These are phyloP conservation scores for Colletotrichum sp. DNA, from an alignment of 2,329 filamentous ascomycete species.

Conservation along the genomic window DNA sequence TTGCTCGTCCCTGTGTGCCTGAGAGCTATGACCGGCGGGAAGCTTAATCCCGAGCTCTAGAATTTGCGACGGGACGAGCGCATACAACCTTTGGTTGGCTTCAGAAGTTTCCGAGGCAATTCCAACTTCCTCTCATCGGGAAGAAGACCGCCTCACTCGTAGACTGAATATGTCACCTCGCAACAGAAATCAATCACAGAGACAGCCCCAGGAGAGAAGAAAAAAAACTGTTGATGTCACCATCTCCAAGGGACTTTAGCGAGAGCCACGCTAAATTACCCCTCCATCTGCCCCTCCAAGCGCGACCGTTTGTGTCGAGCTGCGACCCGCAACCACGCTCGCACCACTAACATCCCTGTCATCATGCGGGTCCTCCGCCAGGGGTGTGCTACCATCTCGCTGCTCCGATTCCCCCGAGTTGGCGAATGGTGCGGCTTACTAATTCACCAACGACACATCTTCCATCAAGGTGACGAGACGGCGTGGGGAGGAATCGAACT, in stretches of 20 bases:
- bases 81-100: not conserved
- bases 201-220: not conserved
- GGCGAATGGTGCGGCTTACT: conserved; percentile 9
- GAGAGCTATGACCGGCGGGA: conserved; percentile 12
- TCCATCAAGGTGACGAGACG: conserved; percentile 5
- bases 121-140: not conserved
- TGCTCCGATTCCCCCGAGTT: conserved; percentile 17
- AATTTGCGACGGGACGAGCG: not conserved
- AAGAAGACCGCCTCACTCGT: not conserved
- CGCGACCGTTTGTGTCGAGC: not conserved
- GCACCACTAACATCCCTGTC: conserved; percentile 3
- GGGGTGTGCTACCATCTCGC: conserved; percentile 1
- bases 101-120: not conserved
- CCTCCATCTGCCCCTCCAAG: conserved; percentile 16
- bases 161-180: not conserved
- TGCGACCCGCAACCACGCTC: not conserved
- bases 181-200: not conserved
- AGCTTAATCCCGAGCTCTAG: not conserved
- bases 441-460: conserved; percentile 13
- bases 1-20: not conserved
- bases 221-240: conserved; percentile 10
- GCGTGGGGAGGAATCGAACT: not conserved
- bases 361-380: not conserved
- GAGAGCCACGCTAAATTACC: conserved; percentile 4
- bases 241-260: not conserved